phyloP scores from a whole-genome alignment of 129 eudicot species.

The Rutidosis leptorrhynchoides region DNA sequence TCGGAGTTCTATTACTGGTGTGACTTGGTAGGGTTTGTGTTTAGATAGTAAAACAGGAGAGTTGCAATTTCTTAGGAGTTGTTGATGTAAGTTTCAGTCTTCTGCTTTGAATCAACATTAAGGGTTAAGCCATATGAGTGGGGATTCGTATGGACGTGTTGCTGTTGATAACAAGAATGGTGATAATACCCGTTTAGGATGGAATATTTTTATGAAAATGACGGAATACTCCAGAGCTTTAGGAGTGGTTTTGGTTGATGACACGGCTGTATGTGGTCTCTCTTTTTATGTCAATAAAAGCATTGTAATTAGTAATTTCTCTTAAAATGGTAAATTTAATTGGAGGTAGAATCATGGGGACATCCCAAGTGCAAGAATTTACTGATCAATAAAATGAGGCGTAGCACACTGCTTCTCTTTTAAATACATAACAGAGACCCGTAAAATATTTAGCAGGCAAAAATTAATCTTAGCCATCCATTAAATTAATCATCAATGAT shows the following conservation, averaged over 20 bases:
- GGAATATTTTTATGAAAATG: conserved; percentile 98
- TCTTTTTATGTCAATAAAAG: conserved; percentile 85
- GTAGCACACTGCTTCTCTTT: too few species aligned
- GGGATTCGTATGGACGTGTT: conserved; percentile 90
- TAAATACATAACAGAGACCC: too few species aligned
- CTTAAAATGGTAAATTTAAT: conserved; percentile 59
- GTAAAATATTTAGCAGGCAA: too few species aligned
- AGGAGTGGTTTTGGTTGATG: conserved; percentile 75
- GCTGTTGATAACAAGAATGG: conserved; percentile 91
- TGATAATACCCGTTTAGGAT: conserved; percentile 95
- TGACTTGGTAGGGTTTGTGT: conserved; percentile 83
- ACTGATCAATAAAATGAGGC: too few species aligned
- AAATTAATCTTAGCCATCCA: too few species aligned
- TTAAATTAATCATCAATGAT: too few species aligned
- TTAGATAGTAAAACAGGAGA: conserved; percentile 94
- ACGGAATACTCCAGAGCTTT: conserved; percentile 54
- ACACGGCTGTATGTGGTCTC: conserved; percentile 80
- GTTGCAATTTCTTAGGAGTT: too few species aligned
- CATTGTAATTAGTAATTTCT: conserved; percentile 65
- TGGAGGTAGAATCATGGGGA: too few species aligned
- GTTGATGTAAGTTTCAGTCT: conserved; percentile 94
- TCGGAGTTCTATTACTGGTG: conserved; percentile 83
- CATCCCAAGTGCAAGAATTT: too few species aligned
- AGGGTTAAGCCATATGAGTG: conserved; percentile 68
- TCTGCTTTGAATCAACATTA: conserved; percentile 84